Conservation (phyloP, 768 basidiomycete genomes). For the Tephrocybe sp. region DNA sequence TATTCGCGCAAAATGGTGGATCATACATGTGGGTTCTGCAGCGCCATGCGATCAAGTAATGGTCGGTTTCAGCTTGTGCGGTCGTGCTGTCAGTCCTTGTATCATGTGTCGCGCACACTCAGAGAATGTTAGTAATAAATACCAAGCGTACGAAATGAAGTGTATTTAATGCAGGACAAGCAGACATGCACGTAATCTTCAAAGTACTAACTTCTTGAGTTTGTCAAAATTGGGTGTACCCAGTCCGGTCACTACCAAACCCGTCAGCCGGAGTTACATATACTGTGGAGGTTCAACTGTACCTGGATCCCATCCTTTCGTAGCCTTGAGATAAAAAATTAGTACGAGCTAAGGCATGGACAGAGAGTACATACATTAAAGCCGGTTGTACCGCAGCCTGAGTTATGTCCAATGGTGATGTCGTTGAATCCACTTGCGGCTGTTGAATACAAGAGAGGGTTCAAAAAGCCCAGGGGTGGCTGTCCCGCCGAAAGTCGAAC, state of each 20-base stretch:
- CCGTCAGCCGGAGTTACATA: background rate
- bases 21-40: no score
- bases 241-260: constrained; percentile 46
- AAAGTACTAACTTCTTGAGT: constrained; percentile 35
- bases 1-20: no score
- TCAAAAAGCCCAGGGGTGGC: constrained; percentile 60
- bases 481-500: constrained; percentile 43
- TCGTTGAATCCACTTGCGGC: constrained; percentile 48
- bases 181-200: background rate
- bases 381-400: constrained; percentile 60
- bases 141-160: background rate
- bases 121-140: background rate
- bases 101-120: no score
- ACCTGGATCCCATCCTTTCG: constrained; percentile 63
- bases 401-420: constrained; percentile 53
- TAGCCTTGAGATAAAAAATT: constrained; percentile 28
- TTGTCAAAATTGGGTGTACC: constrained; percentile 53
- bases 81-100: no score
- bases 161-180: constrained; percentile 1
- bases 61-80: no score
- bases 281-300: constrained; percentile 15
- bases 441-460: constrained; percentile 55
- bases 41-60: no score
- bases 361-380: constrained; percentile 49
- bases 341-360: constrained; percentile 1